A percentile compares a stretch with the other conserved stretches of the same genome.
phyloP scores from a whole-genome alignment of 169 alveolate genomes.

The Neospora caninum region DNA sequence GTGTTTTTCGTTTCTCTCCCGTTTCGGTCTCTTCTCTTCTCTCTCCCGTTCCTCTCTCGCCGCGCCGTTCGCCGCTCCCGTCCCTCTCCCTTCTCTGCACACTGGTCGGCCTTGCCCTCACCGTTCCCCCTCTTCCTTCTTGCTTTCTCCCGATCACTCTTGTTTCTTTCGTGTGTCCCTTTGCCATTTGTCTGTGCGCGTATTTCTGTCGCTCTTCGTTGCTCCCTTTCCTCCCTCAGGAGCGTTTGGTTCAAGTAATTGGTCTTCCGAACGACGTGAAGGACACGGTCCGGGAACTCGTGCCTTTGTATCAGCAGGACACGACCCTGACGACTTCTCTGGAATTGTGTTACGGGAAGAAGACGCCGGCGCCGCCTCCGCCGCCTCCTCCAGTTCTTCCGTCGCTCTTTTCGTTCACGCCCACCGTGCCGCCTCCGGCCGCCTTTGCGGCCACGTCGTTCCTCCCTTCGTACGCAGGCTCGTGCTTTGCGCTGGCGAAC shows the following conservation, averaged over 20 bases:
- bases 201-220: no score
- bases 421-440: neutral
- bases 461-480: neutral
- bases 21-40: no score
- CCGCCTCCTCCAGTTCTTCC: neutral
- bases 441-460: neutral
- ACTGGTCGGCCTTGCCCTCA: no score
- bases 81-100: no score
- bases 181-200: no score
- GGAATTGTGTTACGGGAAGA: neutral
- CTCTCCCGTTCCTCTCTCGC: no score
- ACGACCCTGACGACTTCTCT: slow-evolving; percentile 25
- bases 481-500: neutral
- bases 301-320: slow-evolving; percentile 20
- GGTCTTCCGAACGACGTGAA: slow-evolving; percentile 18
- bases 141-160: no score
- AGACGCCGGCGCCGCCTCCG: neutral
- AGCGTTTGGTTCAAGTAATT: slow-evolving; percentile 4
- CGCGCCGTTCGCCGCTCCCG: no score
- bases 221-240: neutral
- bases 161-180: no score
- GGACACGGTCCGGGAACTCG: neutral
- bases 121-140: no score
- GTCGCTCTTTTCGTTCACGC: neutral
- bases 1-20: no score